Percentiles rank a stretch among this genome's conserved stretches.
Evolutionary conservation across 139 green algal genomes (phyloP).

Genomic region (Auxenochlorella pyrenoidosa): DNA sequence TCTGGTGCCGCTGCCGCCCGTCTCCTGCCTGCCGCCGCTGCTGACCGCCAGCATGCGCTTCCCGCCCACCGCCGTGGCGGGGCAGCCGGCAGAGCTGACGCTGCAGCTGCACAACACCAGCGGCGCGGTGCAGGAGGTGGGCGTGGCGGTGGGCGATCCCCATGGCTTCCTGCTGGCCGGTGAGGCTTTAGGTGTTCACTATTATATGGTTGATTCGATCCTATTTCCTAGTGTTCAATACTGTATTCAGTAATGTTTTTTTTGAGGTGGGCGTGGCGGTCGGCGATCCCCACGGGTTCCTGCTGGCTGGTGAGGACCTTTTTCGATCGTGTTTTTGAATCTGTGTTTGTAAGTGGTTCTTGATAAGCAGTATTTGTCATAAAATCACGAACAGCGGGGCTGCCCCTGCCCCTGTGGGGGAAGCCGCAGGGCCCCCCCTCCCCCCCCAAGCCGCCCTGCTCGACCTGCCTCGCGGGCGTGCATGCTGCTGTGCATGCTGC

Average conservation of each 20-base stretch:
- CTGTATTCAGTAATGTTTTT: no score
- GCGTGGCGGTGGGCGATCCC: conserved; percentile 18
- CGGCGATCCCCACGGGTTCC: no score
- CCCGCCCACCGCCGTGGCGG: not conserved
- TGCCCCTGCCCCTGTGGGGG: no score
- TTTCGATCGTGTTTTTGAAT: no score
- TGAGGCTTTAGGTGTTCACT: not conserved
- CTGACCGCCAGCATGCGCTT: conserved; percentile 4
- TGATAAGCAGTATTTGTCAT: no score
- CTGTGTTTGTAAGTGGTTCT: no score
- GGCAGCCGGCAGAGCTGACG: conserved; percentile 1
- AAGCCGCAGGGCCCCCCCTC: no score
- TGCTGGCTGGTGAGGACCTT: no score
- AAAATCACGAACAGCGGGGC: no score
- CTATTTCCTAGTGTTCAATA: no score
- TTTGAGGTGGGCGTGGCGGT: no score
- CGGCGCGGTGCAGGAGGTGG: not conserved
- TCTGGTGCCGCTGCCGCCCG: conserved; percentile 28
- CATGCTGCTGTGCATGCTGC: not conserved
- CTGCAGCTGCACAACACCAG: conserved; percentile 14
- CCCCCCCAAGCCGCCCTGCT: not conserved
- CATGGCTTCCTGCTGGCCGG: conserved; percentile 42
- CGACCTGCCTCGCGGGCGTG: not conserved
- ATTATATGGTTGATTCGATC: not conserved
- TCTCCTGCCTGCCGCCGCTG: not conserved